Conservation (phyloP, 352 stramenopile genomes). For the Phytophthora vignae region DNA sequence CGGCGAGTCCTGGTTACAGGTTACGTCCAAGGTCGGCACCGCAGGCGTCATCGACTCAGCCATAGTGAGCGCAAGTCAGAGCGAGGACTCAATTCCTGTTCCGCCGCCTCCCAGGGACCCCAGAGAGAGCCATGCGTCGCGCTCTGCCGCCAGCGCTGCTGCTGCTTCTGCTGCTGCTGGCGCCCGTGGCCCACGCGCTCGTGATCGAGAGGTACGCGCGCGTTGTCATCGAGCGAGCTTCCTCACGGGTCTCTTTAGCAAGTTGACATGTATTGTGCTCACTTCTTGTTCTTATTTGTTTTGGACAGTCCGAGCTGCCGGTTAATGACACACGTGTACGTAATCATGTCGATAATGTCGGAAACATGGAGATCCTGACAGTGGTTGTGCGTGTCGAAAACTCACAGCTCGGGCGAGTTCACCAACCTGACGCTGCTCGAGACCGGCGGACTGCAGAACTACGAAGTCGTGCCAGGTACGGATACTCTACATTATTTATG, state of each 20-base stretch:
- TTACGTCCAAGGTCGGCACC: slow-evolving; percentile 9
- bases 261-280: slow-evolving; percentile 15
- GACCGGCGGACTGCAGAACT: slow-evolving; percentile 34
- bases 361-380: background rate
- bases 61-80: slow-evolving; percentile 33
- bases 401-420: slow-evolving; percentile 71
- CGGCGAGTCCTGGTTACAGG: slow-evolving; percentile 13
- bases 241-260: background rate
- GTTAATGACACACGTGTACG: slow-evolving; percentile 78
- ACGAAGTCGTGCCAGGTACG: slow-evolving; percentile 57
- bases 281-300: slow-evolving; percentile 10
- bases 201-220: slow-evolving; percentile 54
- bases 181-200: slow-evolving; percentile 35
- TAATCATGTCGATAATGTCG: slow-evolving; percentile 2
- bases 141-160: slow-evolving; percentile 4
- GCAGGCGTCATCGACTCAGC: slow-evolving; percentile 23
- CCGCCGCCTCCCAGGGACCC: slow-evolving; percentile 9
- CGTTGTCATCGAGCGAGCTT: background rate
- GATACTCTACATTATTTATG: background rate
- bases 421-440: slow-evolving; percentile 65
- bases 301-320: slow-evolving; percentile 55
- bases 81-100: slow-evolving; percentile 7
- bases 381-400: slow-evolving; percentile 3
- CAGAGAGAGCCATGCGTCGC: slow-evolving; percentile 27
- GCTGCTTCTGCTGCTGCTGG: slow-evolving; percentile 21